These are phyloP conservation scores for Globisporangium yorkense DNA, from an alignment of 352 stramenopile genomes.

Conservation along the genomic window DNA sequence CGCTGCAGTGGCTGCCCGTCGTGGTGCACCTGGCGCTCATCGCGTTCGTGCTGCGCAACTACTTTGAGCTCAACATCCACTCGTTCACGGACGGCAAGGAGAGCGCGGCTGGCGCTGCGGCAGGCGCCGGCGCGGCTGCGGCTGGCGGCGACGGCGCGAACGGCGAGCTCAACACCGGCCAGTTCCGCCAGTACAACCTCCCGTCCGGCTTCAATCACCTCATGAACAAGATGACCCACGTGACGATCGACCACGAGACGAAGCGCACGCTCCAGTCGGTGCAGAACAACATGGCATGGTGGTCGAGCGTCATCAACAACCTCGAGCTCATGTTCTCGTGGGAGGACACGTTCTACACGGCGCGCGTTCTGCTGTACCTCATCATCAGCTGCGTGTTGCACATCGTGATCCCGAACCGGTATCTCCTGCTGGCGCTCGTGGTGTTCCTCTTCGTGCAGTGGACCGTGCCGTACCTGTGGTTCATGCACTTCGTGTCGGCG, in stretches of 20 bases:
- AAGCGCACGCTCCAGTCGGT: constrained; percentile 80
- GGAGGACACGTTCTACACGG: constrained; percentile 85
- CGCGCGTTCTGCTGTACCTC: constrained; percentile 71
- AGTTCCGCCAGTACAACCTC: constrained; percentile 77
- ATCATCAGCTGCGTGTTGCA: constrained; percentile 83
- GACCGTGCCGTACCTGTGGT: constrained; percentile 74
- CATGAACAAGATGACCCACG: constrained; percentile 89
- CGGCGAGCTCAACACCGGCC: constrained; percentile 27
- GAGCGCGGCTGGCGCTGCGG: not conserved
- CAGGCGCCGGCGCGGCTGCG: not conserved
- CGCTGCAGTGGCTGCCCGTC: constrained; percentile 75
- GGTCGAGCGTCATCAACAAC: constrained; percentile 75
- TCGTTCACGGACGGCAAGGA: constrained; percentile 66
- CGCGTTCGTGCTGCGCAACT: constrained; percentile 75
- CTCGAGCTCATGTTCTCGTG: constrained; percentile 87
- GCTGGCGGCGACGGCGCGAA: constrained; percentile 17
- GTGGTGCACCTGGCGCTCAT: constrained; percentile 77
- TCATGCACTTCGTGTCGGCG: constrained; percentile 60
- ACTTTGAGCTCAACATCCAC: constrained; percentile 82
- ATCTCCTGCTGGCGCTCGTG: constrained; percentile 65
- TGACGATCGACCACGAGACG: constrained; percentile 80
- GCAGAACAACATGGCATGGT: constrained; percentile 88
- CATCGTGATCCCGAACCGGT: constrained; percentile 83
- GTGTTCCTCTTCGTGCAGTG: constrained; percentile 78
- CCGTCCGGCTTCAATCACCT: constrained; percentile 80